Evolutionary conservation across 768 basidiomycete genomes (phyloP).

Genomic region (Amanita pseudoporphyria): DNA sequence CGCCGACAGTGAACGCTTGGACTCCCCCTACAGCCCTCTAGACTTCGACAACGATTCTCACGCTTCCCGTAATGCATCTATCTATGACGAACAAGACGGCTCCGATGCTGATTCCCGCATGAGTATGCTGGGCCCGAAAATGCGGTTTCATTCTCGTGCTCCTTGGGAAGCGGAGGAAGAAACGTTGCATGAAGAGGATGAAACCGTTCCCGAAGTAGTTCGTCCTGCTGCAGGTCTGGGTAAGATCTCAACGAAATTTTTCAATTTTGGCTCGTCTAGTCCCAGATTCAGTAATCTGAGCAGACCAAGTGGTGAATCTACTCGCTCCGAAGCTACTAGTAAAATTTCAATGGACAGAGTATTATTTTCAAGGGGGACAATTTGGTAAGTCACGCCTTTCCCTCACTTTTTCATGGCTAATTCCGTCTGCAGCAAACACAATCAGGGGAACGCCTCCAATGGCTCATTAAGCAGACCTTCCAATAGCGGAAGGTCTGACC

Average conservation of each 20-base stretch:
- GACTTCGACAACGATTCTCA: conserved; percentile 48
- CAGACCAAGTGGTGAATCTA: conserved; percentile 61
- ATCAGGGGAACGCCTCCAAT: conserved; percentile 53
- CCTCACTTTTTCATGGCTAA: conserved; percentile 5
- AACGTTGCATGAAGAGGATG: conserved; percentile 34
- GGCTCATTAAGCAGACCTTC: conserved; percentile 35
- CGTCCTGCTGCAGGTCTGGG: neutral
- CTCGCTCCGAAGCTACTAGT: conserved; percentile 43
- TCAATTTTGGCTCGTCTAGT: conserved; percentile 37
- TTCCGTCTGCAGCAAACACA: conserved; percentile 34
- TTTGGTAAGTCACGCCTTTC: conserved; percentile 40
- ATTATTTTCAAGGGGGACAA: conserved; percentile 40
- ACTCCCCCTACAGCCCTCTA: conserved; percentile 40
- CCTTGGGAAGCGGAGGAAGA: conserved; percentile 70
- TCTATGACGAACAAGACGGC: conserved; percentile 24
- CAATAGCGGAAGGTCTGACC: conserved; percentile 20
- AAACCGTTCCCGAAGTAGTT: neutral
- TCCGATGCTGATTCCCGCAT: conserved; percentile 43
- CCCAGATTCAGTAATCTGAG: conserved; percentile 28
- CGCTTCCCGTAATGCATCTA: conserved; percentile 22
- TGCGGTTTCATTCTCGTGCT: conserved; percentile 72
- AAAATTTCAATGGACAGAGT: conserved; percentile 32
- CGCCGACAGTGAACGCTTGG: conserved; percentile 29
- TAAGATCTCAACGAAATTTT: conserved; percentile 26
- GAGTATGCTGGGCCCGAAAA: conserved; percentile 74